Conservation (phyloP, 352 stramenopile species). For the Thraustochytrium sp. region DNA sequence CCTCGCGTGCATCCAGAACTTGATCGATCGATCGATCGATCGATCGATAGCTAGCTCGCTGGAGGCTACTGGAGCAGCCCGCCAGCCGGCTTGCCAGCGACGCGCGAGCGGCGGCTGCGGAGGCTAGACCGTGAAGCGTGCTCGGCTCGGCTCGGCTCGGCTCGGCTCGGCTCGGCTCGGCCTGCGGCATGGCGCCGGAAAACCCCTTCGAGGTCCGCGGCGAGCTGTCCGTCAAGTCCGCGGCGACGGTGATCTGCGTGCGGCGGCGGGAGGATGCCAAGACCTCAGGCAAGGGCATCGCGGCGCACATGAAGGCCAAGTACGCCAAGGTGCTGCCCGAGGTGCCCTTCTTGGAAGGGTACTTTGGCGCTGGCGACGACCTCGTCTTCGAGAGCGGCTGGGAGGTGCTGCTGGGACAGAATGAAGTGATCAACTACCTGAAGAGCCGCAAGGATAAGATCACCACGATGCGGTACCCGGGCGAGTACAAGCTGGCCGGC, state of each 20-base stretch:
- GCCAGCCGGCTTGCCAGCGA: too few relatives aligned
- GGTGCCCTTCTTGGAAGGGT: background rate
- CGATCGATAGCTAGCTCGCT: too few relatives aligned
- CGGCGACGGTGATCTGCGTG: conserved; percentile 35
- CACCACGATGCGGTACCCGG: conserved; percentile 62
- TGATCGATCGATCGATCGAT: too few relatives aligned
- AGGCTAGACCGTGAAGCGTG: too few relatives aligned
- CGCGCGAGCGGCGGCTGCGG: too few relatives aligned
- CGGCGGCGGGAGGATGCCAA: background rate
- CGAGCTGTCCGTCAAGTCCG: conserved; percentile 9
- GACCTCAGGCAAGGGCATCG: background rate
- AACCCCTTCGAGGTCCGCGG: conserved; percentile 42
- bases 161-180: too few relatives aligned
- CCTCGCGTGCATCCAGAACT: too few relatives aligned
- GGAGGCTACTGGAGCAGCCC: too few relatives aligned
- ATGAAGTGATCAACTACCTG: conserved; percentile 65
- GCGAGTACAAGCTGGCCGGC: conserved; percentile 64
- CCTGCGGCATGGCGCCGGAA: background rate
- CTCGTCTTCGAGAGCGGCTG: conserved; percentile 53
- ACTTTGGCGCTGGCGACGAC: conserved; percentile 47
- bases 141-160: too few relatives aligned
- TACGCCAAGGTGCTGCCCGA: background rate
- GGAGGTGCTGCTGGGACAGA: conserved; percentile 63
- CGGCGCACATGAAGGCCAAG: background rate
- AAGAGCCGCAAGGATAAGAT: conserved; percentile 53